These are phyloP conservation scores for Alternaria dauci DNA, from an alignment of 2,329 filamentous ascomycete species.

Conservation along the genomic window DNA sequence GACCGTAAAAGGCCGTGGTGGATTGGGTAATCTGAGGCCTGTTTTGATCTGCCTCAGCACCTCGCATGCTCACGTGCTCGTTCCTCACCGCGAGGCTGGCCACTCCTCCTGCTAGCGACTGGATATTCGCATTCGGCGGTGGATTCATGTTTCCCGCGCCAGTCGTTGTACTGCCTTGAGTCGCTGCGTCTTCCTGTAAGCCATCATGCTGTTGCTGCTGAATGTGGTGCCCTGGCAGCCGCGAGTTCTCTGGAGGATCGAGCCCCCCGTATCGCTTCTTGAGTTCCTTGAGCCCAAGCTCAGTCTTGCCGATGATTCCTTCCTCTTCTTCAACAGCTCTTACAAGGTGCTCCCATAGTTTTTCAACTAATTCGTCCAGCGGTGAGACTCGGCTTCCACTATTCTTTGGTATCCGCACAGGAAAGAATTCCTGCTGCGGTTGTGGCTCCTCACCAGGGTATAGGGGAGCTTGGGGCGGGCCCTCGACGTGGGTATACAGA, in stretches of 20 bases:
- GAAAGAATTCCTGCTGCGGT: conserved; percentile 11
- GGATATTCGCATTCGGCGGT: neutral
- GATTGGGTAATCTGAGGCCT: neutral
- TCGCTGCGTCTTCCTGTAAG: neutral
- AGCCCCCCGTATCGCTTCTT: conserved; percentile 7
- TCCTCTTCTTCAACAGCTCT: conserved; percentile 5
- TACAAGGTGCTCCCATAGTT: conserved; percentile 1
- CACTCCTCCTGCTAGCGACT: neutral
- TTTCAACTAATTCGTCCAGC: neutral
- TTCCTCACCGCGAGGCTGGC: neutral
- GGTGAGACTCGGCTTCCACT: neutral
- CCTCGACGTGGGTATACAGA: conserved; percentile 37
- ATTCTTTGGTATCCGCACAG: neutral
- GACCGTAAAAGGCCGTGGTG: neutral
- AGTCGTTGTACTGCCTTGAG: neutral
- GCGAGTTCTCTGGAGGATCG: neutral
- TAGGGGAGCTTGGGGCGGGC: neutral
- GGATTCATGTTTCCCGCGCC: neutral
- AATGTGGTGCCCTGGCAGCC: neutral
- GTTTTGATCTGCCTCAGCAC: neutral
- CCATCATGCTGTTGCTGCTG: neutral
- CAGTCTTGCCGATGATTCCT: neutral
- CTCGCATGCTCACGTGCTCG: neutral
- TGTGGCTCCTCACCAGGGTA: neutral
- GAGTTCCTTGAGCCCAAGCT: conserved; percentile 7